Percentiles rank a stretch among this genome's conserved stretches.
Conservation (phyloP, 2,329 filamentous ascomycete species). For the Aspergillus versicolor region DNA sequence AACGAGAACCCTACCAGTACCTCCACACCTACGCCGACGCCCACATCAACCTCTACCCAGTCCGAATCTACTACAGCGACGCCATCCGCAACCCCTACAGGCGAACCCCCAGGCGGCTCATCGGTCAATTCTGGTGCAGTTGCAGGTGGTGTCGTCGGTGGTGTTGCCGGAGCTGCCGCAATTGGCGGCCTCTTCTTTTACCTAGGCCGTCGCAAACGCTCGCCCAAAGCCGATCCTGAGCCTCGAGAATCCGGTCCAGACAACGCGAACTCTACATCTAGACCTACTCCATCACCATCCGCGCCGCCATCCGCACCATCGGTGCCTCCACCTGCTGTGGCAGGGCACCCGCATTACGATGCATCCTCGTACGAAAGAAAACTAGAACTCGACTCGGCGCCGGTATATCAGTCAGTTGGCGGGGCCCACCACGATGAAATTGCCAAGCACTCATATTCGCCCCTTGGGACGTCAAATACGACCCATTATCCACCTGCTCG, state of each 20-base stretch:
- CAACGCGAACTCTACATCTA: neutral
- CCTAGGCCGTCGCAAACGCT: constrained; percentile 9
- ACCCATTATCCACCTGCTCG: neutral
- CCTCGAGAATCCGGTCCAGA: neutral
- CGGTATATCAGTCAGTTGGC: neutral
- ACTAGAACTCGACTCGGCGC: constrained; percentile 1
- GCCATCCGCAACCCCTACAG: neutral
- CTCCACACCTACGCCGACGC: neutral
- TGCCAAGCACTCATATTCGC: neutral
- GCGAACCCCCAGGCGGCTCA: neutral
- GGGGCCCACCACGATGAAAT: neutral
- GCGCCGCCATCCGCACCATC: too few species aligned
- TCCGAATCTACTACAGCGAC: neutral
- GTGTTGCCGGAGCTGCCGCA: constrained; percentile 2
- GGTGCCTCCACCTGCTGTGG: too few species aligned
- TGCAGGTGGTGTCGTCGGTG: constrained; percentile 13
- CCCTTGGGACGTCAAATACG: neutral
- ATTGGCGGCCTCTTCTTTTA: constrained; percentile 12
- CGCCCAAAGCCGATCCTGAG: neutral
- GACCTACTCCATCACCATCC: neutral
- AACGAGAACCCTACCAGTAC: neutral
- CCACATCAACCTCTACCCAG: neutral
- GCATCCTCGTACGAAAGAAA: neutral
- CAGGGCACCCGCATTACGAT: neutral
- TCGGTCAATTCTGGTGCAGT: constrained; percentile 1